Conservation (phyloP, 495 filamentous ascomycete species). For the Aspergillus carlsbadensis region DNA sequence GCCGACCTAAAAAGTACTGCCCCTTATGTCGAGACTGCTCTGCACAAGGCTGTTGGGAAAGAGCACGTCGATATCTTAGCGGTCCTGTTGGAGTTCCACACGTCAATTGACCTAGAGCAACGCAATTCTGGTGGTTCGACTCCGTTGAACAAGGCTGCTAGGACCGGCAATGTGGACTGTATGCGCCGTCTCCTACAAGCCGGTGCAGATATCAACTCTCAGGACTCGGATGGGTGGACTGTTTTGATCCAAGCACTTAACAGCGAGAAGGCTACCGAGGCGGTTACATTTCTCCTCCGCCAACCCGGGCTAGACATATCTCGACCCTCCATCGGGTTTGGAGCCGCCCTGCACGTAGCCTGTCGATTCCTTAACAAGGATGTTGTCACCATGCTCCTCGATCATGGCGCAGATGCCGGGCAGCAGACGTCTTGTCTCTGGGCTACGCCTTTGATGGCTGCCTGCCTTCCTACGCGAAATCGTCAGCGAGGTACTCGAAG, state of each 20-base stretch:
- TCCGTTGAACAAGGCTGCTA: not conserved
- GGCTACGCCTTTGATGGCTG: not conserved
- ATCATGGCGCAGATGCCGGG: not conserved
- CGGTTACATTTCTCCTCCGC: not conserved
- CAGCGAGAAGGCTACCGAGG: not conserved
- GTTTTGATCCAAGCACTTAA: not conserved
- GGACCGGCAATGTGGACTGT: not conserved
- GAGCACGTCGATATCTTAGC: not conserved
- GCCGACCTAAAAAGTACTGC: not conserved
- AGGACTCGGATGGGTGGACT: not conserved
- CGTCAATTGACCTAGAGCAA: not conserved
- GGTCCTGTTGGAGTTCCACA: not conserved
- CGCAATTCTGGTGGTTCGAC: not conserved
- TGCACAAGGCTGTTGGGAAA: not conserved
- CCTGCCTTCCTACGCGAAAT: not conserved
- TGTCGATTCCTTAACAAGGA: not conserved
- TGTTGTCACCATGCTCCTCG: not conserved
- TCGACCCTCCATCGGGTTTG: not conserved
- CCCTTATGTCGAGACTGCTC: not conserved
- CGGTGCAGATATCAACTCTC: conserved; percentile 1
- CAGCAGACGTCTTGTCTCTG: not conserved
- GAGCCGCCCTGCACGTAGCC: not conserved
- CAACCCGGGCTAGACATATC: not conserved
- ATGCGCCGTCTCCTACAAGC: not conserved
- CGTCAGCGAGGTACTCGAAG: not conserved